Evolutionary conservation across 1,284 basidiomycete species (phyloP).

Genomic region (Omphalotus olearius): DNA sequence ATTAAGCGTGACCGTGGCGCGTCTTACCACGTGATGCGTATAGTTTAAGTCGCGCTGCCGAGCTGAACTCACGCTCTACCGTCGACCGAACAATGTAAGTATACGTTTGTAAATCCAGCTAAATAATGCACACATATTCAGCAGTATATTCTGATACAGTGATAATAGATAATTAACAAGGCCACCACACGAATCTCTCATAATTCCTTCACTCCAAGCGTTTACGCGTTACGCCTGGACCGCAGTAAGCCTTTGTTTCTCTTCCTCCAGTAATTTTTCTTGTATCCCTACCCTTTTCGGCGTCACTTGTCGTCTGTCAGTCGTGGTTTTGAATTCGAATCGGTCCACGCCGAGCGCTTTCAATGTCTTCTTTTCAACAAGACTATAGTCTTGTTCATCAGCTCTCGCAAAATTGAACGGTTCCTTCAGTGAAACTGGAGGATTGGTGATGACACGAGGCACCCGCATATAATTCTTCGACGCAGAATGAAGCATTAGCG

Average conservation of each 20-base stretch:
- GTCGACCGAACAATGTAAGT: no score
- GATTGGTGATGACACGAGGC: constrained; percentile 58
- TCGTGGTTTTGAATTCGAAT: constrained; percentile 37
- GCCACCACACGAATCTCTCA: no score
- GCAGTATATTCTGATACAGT: no score
- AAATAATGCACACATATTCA: no score
- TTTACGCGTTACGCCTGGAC: no score
- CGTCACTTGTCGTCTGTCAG: constrained; percentile 34
- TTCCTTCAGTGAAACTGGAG: constrained; percentile 47
- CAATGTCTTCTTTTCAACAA: constrained; percentile 50
- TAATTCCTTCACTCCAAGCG: no score
- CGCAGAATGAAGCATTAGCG: constrained; percentile 62
- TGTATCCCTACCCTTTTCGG: constrained; percentile 35
- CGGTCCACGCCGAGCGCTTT: constrained; percentile 44
- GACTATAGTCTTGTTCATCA: constrained; percentile 43
- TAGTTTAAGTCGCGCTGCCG: no score
- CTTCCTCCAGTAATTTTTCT: constrained; percentile 35
- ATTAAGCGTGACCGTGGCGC: background rate
- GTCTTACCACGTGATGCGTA: background rate
- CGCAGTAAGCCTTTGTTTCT: constrained; percentile 18
- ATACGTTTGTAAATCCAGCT: no score
- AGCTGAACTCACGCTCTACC: no score
- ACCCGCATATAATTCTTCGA: constrained; percentile 52
- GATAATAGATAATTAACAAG: no score
- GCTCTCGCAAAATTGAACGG: constrained; percentile 51